Conservation (phyloP, 2,329 filamentous ascomycete species). For the Sporothrix luriei region DNA sequence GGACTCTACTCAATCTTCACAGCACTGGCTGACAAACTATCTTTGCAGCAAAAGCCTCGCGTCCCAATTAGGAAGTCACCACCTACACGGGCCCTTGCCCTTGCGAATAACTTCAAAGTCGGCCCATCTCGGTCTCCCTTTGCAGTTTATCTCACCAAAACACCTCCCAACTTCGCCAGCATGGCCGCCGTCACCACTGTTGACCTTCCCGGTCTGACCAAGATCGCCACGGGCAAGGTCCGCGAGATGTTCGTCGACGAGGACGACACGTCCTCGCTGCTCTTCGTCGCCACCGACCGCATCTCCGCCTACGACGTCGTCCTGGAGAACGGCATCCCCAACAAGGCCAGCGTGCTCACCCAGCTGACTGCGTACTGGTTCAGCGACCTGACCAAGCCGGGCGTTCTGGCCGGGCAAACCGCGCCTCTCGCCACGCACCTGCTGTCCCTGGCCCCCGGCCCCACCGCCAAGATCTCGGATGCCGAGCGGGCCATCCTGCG, state of each 20-base stretch:
- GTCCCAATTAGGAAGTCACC: constrained; percentile 12
- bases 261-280: constrained; percentile 39
- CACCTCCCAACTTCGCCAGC: neutral
- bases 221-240: constrained; percentile 43
- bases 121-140: neutral
- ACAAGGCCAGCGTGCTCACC: constrained; percentile 58
- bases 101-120: constrained; percentile 20
- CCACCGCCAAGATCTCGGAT: constrained; percentile 40
- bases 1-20: too few species aligned
- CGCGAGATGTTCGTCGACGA: constrained; percentile 39
- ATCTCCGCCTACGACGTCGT: constrained; percentile 96
- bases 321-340: constrained; percentile 67
- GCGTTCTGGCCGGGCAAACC: constrained; percentile 45
- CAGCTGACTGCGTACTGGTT: constrained; percentile 58
- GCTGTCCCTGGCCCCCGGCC: constrained; percentile 50
- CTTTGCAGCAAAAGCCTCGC: neutral
- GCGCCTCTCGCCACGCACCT: constrained; percentile 54
- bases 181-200: constrained; percentile 39
- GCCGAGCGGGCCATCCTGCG: constrained; percentile 57
- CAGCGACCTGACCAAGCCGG: constrained; percentile 47
- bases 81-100: neutral
- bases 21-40: neutral
- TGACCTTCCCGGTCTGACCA: constrained; percentile 41
- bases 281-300: constrained; percentile 64
- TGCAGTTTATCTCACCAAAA: neutral